Evolutionary conservation across 805 yeast species (phyloP).

Genomic region (Pichia manshurica): DNA sequence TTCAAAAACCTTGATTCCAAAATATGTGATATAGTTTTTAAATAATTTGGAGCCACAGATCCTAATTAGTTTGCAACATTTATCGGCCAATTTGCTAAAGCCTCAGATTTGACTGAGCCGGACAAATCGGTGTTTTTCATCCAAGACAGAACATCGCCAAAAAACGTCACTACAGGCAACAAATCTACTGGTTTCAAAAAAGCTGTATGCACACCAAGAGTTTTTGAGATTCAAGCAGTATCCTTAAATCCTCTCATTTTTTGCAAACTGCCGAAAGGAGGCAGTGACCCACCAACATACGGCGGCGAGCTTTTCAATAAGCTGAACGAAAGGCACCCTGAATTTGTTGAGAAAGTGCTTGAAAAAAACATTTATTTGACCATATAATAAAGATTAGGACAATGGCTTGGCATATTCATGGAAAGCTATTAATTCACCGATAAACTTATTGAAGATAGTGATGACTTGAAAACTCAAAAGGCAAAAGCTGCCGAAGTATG

Average conservation of each 20-base stretch:
- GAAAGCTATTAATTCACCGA: slow-evolving; percentile 9
- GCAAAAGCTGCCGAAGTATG: slow-evolving; percentile 8
- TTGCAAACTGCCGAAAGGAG: slow-evolving; percentile 19
- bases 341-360: slow-evolving; percentile 17
- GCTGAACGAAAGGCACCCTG: slow-evolving; percentile 20
- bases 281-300: slow-evolving; percentile 22
- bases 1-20: slow-evolving; percentile 11
- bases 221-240: slow-evolving; percentile 21
- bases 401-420: slow-evolving; percentile 4
- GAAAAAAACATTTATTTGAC: slow-evolving; percentile 12
- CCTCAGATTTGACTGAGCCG: slow-evolving; percentile 12
- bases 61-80: slow-evolving; percentile 13
- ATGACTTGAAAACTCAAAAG: slow-evolving; percentile 7
- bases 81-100: slow-evolving; percentile 9
- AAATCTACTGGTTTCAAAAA: slow-evolving; percentile 13
- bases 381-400: background rate
- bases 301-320: slow-evolving; percentile 22
- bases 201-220: slow-evolving; percentile 22
- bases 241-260: slow-evolving; percentile 23
- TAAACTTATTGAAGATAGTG: slow-evolving; percentile 8
- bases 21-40: slow-evolving; percentile 14
- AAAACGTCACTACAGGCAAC: slow-evolving; percentile 17
- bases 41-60: slow-evolving; percentile 8
- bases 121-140: slow-evolving; percentile 18
- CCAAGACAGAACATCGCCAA: slow-evolving; percentile 13